These are phyloP conservation scores for Andalucia godoyi DNA, from an alignment of 78 protist genomes.

Conservation along the genomic window DNA sequence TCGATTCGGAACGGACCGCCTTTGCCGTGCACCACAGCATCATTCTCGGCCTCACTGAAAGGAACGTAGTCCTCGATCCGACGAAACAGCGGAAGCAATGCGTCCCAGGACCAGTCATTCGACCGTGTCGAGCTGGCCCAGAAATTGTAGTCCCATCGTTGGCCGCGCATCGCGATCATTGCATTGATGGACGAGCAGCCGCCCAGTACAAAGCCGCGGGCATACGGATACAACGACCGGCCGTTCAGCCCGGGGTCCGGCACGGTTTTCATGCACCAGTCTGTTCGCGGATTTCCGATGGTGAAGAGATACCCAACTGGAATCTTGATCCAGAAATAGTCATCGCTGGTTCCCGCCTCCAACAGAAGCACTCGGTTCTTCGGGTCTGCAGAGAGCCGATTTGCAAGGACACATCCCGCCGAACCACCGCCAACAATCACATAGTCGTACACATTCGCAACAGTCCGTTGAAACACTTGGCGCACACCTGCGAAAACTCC, in stretches of 20 bases:
- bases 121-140: slow-evolving; percentile 1
- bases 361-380: slow-evolving; percentile 5
- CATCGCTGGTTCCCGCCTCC: slow-evolving; percentile 26
- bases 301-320: slow-evolving; percentile 8
- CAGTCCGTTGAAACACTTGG: too few species aligned
- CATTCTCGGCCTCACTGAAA: not conserved
- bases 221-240: not conserved
- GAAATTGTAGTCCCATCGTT: slow-evolving; percentile 10
- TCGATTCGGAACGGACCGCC: not conserved
- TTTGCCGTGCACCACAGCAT: not conserved
- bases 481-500: too few species aligned
- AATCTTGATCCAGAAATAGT: not conserved
- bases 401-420: slow-evolving; percentile 34
- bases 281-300: slow-evolving; percentile 1
- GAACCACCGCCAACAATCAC: slow-evolving; percentile 24
- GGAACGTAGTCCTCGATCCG: not conserved
- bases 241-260: slow-evolving; percentile 4
- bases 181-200: slow-evolving; percentile 21
- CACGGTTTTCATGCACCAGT: slow-evolving; percentile 10
- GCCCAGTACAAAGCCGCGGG: slow-evolving; percentile 21
- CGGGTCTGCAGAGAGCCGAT: slow-evolving; percentile 10
- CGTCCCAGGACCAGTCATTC: slow-evolving; percentile 9
- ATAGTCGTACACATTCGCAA: slow-evolving; percentile 18
- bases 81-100: not conserved
- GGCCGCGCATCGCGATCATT: slow-evolving; percentile 22